Evolutionary conservation across 495 filamentous ascomycete genomes (phyloP).

Genomic region (Pseudotulostoma volvatum): DNA sequence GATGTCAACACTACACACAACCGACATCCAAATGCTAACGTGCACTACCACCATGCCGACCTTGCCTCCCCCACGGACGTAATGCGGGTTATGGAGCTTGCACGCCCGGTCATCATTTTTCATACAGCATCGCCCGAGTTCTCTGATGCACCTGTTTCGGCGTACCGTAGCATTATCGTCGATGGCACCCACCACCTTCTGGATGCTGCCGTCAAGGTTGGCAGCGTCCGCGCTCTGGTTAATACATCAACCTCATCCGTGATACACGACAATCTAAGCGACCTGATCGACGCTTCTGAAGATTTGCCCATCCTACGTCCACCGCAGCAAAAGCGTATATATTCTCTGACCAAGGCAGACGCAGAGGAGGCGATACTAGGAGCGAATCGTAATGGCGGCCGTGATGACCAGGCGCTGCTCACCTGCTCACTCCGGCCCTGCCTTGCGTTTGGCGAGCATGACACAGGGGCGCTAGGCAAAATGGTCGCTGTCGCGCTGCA

Average conservation of each 20-base stretch:
- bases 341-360: slow-evolving; percentile 15
- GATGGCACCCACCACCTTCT: slow-evolving; percentile 28
- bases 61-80: slow-evolving; percentile 6
- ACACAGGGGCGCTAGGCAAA: slow-evolving; percentile 6
- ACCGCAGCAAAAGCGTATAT: slow-evolving; percentile 11
- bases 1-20: slow-evolving; percentile 14
- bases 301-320: slow-evolving; percentile 10
- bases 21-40: slow-evolving; percentile 5
- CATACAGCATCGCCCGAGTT: slow-evolving; percentile 13
- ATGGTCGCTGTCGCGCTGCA: slow-evolving; percentile 8
- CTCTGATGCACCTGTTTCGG: slow-evolving; percentile 1
- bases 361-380: slow-evolving; percentile 14
- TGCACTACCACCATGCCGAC: slow-evolving; percentile 12
- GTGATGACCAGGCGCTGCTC: slow-evolving; percentile 8
- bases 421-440: slow-evolving; percentile 11
- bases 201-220: slow-evolving; percentile 12
- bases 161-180: slow-evolving; percentile 19
- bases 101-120: slow-evolving; percentile 11
- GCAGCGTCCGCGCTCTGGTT: slow-evolving; percentile 22
- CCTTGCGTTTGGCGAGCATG: slow-evolving; percentile 12
- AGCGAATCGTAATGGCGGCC: slow-evolving; percentile 12
- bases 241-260: slow-evolving; percentile 23
- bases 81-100: slow-evolving; percentile 5
- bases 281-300: slow-evolving; percentile 14
- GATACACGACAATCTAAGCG: slow-evolving; percentile 14